phyloP scores from a whole-genome alignment of 129 eudicot genomes.

The sunflower (Helianthus annuus) region DNA sequence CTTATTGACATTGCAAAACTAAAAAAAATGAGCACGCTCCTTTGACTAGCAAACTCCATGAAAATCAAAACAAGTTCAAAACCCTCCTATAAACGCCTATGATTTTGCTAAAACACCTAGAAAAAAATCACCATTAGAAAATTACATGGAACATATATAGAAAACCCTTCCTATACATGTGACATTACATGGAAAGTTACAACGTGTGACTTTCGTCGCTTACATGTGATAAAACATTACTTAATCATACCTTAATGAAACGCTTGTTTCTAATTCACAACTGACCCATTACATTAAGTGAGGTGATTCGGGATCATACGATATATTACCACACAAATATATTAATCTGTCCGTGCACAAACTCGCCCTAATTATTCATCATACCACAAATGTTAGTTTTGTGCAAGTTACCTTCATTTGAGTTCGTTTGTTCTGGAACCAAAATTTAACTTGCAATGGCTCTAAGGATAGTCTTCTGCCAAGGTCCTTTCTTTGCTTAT shows the following conservation, averaged over 20 bases:
- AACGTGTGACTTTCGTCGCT: background rate
- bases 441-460: slow-evolving; percentile 95
- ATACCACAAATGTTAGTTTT: slow-evolving; percentile 5
- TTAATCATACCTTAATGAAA: slow-evolving; percentile 9
- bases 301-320: background rate
- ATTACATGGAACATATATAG: no score
- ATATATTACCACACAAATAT: background rate
- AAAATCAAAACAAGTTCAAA: no score
- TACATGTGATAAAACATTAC: slow-evolving; percentile 11
- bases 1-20: no score
- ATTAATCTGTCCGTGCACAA: background rate
- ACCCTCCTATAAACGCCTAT: no score
- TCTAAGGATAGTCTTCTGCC: slow-evolving; percentile 79
- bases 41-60: no score
- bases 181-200: background rate
- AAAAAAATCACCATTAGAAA: no score
- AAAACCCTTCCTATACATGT: background rate
- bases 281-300: background rate
- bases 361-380: background rate
- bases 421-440: slow-evolving; percentile 98
- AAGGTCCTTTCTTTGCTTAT: slow-evolving; percentile 95
- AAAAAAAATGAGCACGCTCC: no score
- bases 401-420: slow-evolving; percentile 79
- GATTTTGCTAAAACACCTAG: no score
- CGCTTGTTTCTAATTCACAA: background rate